Conservation (phyloP, 208 protist species). For the Trichomonas vaginalis region DNA sequence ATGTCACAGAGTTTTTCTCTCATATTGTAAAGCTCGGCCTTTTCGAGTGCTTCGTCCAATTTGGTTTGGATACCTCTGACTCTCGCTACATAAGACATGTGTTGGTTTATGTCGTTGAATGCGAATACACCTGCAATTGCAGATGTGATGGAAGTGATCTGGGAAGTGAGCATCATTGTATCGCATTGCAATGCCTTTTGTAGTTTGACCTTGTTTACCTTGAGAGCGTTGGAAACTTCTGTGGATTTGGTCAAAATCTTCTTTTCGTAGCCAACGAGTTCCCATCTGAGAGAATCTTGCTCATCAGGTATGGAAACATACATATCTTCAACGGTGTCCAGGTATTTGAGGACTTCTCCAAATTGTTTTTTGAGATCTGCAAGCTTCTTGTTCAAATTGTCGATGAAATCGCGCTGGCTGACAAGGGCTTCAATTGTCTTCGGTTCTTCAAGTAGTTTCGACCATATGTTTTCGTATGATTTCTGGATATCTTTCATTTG, state of each 20-base stretch:
- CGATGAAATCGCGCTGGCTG: not conserved
- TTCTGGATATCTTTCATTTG: conserved; percentile 13
- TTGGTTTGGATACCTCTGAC: not conserved
- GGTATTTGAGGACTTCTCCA: not conserved
- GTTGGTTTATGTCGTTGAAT: conserved; percentile 5
- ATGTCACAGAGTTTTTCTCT: not conserved
- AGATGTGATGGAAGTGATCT: not conserved
- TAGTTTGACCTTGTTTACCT: not conserved
- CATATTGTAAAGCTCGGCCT: not conserved
- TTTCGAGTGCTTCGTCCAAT: not conserved
- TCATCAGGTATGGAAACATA: not conserved
- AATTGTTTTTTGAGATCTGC: not conserved
- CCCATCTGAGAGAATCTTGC: not conserved
- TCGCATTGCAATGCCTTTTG: conserved; percentile 12
- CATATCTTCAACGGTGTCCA: conserved; percentile 15
- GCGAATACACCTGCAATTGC: not conserved
- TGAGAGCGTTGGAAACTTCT: not conserved
- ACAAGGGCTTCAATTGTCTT: conserved; percentile 1
- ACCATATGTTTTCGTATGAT: not conserved
- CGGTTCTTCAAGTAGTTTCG: not conserved
- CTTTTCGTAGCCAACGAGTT: not conserved
- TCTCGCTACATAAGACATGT: not conserved
- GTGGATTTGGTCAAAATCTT: not conserved
- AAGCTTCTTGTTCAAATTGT: not conserved
- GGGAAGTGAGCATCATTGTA: not conserved